Evolutionary conservation across 2,329 filamentous ascomycete species (phyloP).

Genomic region (Lithohypha guttulata): DNA sequence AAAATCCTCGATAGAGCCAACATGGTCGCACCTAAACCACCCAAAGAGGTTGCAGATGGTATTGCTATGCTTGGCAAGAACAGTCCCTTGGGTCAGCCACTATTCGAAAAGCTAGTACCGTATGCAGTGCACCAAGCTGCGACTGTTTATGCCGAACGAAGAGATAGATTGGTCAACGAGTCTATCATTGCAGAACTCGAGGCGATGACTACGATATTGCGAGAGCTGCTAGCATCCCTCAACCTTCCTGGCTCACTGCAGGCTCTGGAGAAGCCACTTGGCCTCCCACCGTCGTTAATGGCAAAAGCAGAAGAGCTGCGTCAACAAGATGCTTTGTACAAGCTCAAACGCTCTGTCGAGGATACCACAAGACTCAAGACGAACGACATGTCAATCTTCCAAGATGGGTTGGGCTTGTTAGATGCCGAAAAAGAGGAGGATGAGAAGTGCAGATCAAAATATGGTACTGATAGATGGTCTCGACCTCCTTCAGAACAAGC

Average conservation of each 20-base stretch:
- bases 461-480: constrained; percentile 78
- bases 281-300: constrained; percentile 70
- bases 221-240: constrained; percentile 67
- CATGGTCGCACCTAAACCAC: constrained; percentile 73
- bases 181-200: constrained; percentile 79
- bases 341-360: constrained; percentile 67
- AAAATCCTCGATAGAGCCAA: constrained; percentile 74
- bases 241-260: constrained; percentile 88
- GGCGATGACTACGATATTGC: constrained; percentile 64
- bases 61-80: constrained; percentile 69
- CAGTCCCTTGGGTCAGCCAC: constrained; percentile 66
- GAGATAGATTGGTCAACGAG: constrained; percentile 82
- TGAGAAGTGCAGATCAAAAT: constrained; percentile 59
- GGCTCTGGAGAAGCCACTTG: constrained; percentile 86
- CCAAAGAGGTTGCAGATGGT: constrained; percentile 71
- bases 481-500: constrained; percentile 60
- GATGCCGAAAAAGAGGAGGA: constrained; percentile 77
- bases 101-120: constrained; percentile 86
- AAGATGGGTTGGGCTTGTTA: constrained; percentile 70
- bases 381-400: constrained; percentile 65
- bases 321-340: constrained; percentile 74
- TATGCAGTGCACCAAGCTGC: constrained; percentile 92
- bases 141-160: constrained; percentile 85
- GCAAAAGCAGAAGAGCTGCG: constrained; percentile 90
- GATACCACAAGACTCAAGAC: constrained; percentile 85